Base-by-base conservation (phyloP, 768 basidiomycete species). In the Podaxis carcinomalis region DNA sequence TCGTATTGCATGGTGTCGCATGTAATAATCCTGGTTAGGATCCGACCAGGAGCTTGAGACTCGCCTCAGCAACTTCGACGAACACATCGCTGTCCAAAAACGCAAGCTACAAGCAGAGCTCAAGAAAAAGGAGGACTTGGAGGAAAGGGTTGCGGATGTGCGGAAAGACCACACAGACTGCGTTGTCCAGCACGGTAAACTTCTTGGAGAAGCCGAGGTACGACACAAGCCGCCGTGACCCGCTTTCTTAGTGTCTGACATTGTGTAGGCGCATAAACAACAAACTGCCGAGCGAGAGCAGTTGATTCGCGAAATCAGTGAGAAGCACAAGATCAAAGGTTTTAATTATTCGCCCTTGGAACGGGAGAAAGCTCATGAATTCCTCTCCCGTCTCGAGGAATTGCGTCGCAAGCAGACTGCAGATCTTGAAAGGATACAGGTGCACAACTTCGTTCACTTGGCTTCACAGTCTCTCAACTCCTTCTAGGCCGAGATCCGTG, bases 191-290 rank as follows among this genome's bases (percentile, higher is more conserved):
- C 85, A 88, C 36, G 95, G 92, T 19, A 79, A 83, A 16, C 76
- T 95, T 13, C 76, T 77, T 23, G 91, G 88, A 0, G 87, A 94
- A 68, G 85, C 87, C 44, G 86, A 91, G 75, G 93, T 88, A 59
- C 14, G 61, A 59, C 36, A 14, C 58, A 16, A 25, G 1, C 39
- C 36, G 40, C 11, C 11, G 7, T 49, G 11, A 4, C 21, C 10
- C 13, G 6, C 23, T 16, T 23, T 25, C 7, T 49, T 9, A 49
- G 21, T 25, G 25, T 11, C 47, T 4, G 13, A 49, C 21, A 10
- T 14, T 49, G 19, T 4, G 21, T 11, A 96, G 93, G 83, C 84
- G 13, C 91, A 96, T 73, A 84, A 87, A 56, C 77, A 82, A 50
- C 86, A 89, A 25, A 73, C 95, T 40, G 66, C 70, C 1, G 85